These are phyloP conservation scores for Candida pseudoviswanathii DNA, from an alignment of 1,139 yeast species.

Conservation along the genomic window DNA sequence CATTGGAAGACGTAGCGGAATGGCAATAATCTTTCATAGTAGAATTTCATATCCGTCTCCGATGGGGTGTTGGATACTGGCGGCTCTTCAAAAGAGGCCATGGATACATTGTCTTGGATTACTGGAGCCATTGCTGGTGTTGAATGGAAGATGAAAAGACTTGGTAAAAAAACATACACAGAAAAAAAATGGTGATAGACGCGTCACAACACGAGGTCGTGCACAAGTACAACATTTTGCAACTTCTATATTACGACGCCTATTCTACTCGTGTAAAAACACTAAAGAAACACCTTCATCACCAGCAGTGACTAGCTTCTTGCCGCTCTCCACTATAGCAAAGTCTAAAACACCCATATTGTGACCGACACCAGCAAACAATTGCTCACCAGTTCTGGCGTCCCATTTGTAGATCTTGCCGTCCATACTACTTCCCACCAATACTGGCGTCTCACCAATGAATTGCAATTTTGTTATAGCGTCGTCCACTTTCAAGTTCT, in stretches of 20 bases:
- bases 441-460: conserved; percentile 53
- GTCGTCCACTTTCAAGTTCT: conserved; percentile 67
- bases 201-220: neutral
- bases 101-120: conserved; percentile 3
- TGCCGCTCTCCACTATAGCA: conserved; percentile 61
- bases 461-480: conserved; percentile 83
- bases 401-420: conserved; percentile 90
- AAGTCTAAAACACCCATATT: conserved; percentile 92
- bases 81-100: conserved; percentile 5
- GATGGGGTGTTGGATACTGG: conserved; percentile 44
- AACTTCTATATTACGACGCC: neutral
- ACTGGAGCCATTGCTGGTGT: conserved; percentile 4
- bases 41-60: conserved; percentile 69
- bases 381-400: conserved; percentile 75
- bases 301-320: conserved; percentile 87
- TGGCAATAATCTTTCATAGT: conserved; percentile 72
- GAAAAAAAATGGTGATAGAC: neutral
- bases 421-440: conserved; percentile 79
- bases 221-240: neutral
- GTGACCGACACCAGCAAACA: conserved; percentile 86
- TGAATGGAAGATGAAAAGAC: neutral
- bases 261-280: conserved; percentile 30
- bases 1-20: conserved; percentile 79
- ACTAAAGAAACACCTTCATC: conserved; percentile 94
- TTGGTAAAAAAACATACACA: neutral